phyloP scores from a whole-genome alignment of 2,329 filamentous ascomycete genomes.

The Fusarium compactum region DNA sequence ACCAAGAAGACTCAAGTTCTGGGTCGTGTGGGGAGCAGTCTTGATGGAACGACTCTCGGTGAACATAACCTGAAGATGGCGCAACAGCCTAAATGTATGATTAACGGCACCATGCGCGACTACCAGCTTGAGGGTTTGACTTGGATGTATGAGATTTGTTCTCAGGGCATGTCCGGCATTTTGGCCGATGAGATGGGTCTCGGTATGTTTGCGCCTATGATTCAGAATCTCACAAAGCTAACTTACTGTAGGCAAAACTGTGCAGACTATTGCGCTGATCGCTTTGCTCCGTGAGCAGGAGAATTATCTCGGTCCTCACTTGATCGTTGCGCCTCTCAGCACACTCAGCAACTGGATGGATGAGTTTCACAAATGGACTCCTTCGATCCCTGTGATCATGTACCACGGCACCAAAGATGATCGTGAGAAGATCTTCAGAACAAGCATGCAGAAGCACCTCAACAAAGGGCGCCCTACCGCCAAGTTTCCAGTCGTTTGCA shows the following conservation, averaged over 20 bases:
- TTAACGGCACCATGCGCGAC: slow-evolving; percentile 89
- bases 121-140: slow-evolving; percentile 96
- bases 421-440: slow-evolving; percentile 79
- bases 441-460: slow-evolving; percentile 77
- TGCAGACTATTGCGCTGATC: slow-evolving; percentile 89
- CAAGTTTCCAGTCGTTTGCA: slow-evolving; percentile 91
- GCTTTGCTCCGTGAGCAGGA: slow-evolving; percentile 90
- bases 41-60: slow-evolving; percentile 70
- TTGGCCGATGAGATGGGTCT: slow-evolving; percentile 95
- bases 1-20: slow-evolving; percentile 73
- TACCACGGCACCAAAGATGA: slow-evolving; percentile 89
- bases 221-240: background rate
- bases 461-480: slow-evolving; percentile 67
- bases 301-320: slow-evolving; percentile 83
- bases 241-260: slow-evolving; percentile 76
- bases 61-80: slow-evolving; percentile 82
- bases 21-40: slow-evolving; percentile 69
- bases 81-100: slow-evolving; percentile 85
- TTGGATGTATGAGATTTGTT: slow-evolving; percentile 88
- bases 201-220: slow-evolving; percentile 54
- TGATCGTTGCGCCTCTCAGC: slow-evolving; percentile 90
- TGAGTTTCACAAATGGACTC: slow-evolving; percentile 92
- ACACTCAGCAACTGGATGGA: slow-evolving; percentile 97
- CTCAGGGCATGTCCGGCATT: slow-evolving; percentile 90
- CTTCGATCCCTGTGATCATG: slow-evolving; percentile 85